Conservation (phyloP, 148 eudicot genomes). For the Hydrangea macrophylla region DNA sequence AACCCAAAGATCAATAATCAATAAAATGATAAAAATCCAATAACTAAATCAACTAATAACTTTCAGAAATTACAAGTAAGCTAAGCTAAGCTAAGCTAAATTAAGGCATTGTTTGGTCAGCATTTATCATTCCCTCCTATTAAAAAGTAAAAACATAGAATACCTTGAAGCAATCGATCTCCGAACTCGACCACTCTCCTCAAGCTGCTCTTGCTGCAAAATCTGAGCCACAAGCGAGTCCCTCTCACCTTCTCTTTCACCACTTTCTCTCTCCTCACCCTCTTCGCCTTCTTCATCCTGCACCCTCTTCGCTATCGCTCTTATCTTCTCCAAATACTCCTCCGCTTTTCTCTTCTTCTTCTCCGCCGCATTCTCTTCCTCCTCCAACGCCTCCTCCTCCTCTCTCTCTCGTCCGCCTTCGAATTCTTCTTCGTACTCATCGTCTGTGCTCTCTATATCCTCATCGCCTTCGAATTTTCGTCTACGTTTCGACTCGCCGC, state of each 20-base stretch:
- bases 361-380: slow-evolving; percentile 51
- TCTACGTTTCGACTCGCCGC: slow-evolving; percentile 26
- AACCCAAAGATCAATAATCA: too few species aligned
- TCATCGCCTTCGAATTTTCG: slow-evolving; percentile 36
- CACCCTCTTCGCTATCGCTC: slow-evolving; percentile 20
- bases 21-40: neutral
- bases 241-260: slow-evolving; percentile 45
- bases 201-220: slow-evolving; percentile 73
- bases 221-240: slow-evolving; percentile 60
- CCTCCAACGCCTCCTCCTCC: slow-evolving; percentile 29
- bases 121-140: neutral
- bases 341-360: slow-evolving; percentile 36
- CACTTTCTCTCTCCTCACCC: slow-evolving; percentile 26
- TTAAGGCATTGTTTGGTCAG: neutral
- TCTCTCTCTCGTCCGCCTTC: slow-evolving; percentile 12
- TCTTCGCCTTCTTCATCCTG: slow-evolving; percentile 39
- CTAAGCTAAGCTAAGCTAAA: too few species aligned
- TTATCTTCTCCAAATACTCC: slow-evolving; percentile 22
- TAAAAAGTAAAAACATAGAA: neutral
- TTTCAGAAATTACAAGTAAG: neutral
- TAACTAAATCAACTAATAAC: neutral
- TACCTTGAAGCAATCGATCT: slow-evolving; percentile 74
- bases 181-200: slow-evolving; percentile 78
- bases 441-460: slow-evolving; percentile 37
- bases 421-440: slow-evolving; percentile 23